Evolutionary conservation across 1,139 yeast species (phyloP).

Genomic region (Blastobotrys serpentis): DNA sequence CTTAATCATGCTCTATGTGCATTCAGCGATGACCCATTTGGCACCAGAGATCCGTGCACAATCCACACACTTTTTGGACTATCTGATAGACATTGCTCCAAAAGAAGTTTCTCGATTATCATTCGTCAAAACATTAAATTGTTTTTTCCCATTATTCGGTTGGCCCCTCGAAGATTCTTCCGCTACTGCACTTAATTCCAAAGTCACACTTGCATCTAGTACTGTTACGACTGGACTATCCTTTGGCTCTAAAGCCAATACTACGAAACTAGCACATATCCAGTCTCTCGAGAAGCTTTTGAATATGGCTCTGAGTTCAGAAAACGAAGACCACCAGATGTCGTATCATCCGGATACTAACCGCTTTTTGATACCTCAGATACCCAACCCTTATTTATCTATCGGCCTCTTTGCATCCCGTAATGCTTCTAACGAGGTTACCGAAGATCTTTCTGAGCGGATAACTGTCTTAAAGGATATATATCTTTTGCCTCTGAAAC

Average conservation of each 20-base stretch:
- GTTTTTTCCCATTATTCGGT: conserved; percentile 44
- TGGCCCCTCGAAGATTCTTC: conserved; percentile 34
- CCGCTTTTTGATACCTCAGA: conserved; percentile 53
- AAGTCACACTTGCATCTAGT: conserved; percentile 25
- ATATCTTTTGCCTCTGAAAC: conserved; percentile 49
- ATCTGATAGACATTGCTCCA: conserved; percentile 47
- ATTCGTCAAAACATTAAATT: conserved; percentile 38
- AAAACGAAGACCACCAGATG: conserved; percentile 3
- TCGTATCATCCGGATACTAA: conserved; percentile 48
- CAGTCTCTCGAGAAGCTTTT: conserved; percentile 33
- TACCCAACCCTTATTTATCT: conserved; percentile 60
- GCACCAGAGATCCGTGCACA: conserved; percentile 69
- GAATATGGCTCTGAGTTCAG: conserved; percentile 27
- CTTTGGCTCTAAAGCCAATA: conserved; percentile 36
- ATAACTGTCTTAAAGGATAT: conserved; percentile 56
- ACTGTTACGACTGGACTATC: conserved; percentile 36
- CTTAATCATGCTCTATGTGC: conserved; percentile 68
- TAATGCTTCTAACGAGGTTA: conserved; percentile 29
- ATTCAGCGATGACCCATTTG: conserved; percentile 94
- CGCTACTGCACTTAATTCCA: conserved; percentile 13
- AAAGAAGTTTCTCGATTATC: conserved; percentile 35
- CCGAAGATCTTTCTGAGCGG: conserved; percentile 66
- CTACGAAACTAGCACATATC: conserved; percentile 35
- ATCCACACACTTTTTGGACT: conserved; percentile 60
- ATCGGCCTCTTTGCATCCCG: conserved; percentile 49